A percentile compares a stretch with the other conserved stretches of the same genome.
Evolutionary conservation across 2,329 filamentous ascomycete species (phyloP).

Genomic region (Ascochyta fabae): DNA sequence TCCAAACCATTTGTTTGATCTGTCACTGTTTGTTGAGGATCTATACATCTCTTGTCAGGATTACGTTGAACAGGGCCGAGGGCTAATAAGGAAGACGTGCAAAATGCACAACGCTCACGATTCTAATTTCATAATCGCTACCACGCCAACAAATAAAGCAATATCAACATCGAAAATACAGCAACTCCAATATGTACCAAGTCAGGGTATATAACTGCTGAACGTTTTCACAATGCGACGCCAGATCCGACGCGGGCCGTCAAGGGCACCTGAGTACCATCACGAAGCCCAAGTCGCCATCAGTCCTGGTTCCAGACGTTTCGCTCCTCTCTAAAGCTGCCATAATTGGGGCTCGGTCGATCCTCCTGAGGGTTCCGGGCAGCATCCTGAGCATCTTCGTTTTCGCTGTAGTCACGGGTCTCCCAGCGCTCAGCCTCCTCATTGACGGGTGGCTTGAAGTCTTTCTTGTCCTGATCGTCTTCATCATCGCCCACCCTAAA

Average conservation of each 20-base stretch:
- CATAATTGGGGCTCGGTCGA: slow-evolving; percentile 47
- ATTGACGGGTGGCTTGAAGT: slow-evolving; percentile 46
- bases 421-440: slow-evolving; percentile 56
- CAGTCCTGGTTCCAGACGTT: slow-evolving; percentile 47
- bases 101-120: not conserved
- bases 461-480: slow-evolving; percentile 41
- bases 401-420: slow-evolving; percentile 38
- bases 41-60: too few relatives aligned
- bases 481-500: slow-evolving; percentile 52
- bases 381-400: slow-evolving; percentile 25
- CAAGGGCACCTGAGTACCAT: not conserved
- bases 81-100: too few relatives aligned
- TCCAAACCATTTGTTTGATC: too few relatives aligned
- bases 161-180: not conserved
- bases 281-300: not conserved
- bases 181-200: slow-evolving; percentile 14
- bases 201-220: slow-evolving; percentile 15
- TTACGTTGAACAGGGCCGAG: too few relatives aligned
- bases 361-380: slow-evolving; percentile 17
- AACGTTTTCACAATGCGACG: not conserved
- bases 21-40: too few relatives aligned
- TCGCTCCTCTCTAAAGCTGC: slow-evolving; percentile 52
- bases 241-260: not conserved
- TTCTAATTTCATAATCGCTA: not conserved
- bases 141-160: not conserved